A percentile compares a stretch with the other conserved stretches of the same genome.
phyloP scores from a whole-genome alignment of 2,329 filamentous ascomycete genomes.

The Simplicillium aogashimaense region DNA sequence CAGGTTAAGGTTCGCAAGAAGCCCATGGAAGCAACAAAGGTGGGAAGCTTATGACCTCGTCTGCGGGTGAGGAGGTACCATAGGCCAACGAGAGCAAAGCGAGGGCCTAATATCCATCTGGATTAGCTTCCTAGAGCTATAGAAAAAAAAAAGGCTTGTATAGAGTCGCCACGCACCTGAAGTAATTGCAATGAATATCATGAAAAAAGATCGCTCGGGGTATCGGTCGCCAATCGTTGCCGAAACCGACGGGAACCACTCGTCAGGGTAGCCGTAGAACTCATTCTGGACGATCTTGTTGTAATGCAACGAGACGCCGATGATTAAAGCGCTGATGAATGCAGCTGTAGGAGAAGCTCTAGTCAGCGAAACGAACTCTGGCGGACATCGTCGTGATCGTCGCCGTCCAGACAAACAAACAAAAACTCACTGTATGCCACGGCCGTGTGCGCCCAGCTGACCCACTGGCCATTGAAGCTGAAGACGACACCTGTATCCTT shows the following conservation, averaged over 20 bases:
- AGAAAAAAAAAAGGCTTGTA: neutral
- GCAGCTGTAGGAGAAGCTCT: slow-evolving; percentile 45
- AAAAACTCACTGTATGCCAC: slow-evolving; percentile 63
- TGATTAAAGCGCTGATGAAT: slow-evolving; percentile 75
- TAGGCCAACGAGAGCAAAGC: slow-evolving; percentile 80
- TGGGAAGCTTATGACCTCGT: slow-evolving; percentile 66
- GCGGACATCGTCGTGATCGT: too few species aligned
- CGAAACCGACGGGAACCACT: slow-evolving; percentile 96
- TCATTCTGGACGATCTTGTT: slow-evolving; percentile 97
- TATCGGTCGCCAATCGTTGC: slow-evolving; percentile 96
- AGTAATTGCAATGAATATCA: slow-evolving; percentile 93
- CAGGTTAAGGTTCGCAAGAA: slow-evolving; percentile 86
- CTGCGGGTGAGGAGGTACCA: slow-evolving; percentile 85
- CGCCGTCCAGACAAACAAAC: neutral
- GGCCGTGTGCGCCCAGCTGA: slow-evolving; percentile 79
- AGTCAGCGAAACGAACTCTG: slow-evolving; percentile 1
- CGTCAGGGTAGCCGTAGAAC: slow-evolving; percentile 84
- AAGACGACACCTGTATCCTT: slow-evolving; percentile 51
- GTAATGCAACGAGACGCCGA: slow-evolving; percentile 78
- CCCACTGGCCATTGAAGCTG: slow-evolving; percentile 75
- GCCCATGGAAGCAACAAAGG: slow-evolving; percentile 70
- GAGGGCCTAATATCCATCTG: slow-evolving; percentile 53
- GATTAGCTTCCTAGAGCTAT: neutral
- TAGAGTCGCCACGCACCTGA: slow-evolving; percentile 48
- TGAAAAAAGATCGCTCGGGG: slow-evolving; percentile 92